A percentile compares a stretch with the other conserved stretches of the same genome.
Conservation (phyloP, 2,329 filamentous ascomycete species). For the Aaosphaeria pasadenensis region DNA sequence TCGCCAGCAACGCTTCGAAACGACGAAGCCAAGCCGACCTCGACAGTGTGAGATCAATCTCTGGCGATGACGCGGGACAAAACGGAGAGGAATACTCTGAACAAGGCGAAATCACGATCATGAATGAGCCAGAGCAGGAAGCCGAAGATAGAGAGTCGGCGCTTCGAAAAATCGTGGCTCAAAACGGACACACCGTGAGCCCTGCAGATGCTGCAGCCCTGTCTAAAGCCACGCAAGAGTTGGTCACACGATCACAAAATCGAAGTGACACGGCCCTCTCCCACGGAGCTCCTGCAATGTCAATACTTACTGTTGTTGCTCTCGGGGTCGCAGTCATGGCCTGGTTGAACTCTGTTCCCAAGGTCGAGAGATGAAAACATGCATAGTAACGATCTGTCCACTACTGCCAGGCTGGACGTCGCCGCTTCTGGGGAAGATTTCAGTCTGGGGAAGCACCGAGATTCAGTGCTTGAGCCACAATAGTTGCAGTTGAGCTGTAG, state of each 20-base stretch:
- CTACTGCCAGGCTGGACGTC: slow-evolving; percentile 4
- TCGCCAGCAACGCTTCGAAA: slow-evolving; percentile 29
- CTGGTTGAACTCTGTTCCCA: slow-evolving; percentile 43
- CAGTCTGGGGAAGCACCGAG: too few relatives aligned
- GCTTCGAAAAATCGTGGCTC: slow-evolving; percentile 12
- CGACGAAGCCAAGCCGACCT: slow-evolving; percentile 23
- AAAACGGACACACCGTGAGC: slow-evolving; percentile 30
- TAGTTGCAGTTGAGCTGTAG: too few relatives aligned
- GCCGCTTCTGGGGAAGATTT: slow-evolving; percentile 8
- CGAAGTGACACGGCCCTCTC: slow-evolving; percentile 26
- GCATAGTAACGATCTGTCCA: neutral
- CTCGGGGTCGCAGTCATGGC: slow-evolving; percentile 41
- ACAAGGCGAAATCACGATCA: slow-evolving; percentile 35
- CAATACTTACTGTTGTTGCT: slow-evolving; percentile 39
- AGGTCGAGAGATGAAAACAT: slow-evolving; percentile 41
- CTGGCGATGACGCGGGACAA: slow-evolving; percentile 12
- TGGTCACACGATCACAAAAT: slow-evolving; percentile 23
- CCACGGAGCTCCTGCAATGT: slow-evolving; percentile 37
- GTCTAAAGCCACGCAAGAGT: slow-evolving; percentile 17
- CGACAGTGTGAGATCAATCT: slow-evolving; percentile 8
- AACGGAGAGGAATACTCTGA: slow-evolving; percentile 21
- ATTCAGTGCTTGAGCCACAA: too few relatives aligned
- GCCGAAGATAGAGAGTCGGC: slow-evolving; percentile 21
- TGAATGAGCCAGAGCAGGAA: slow-evolving; percentile 25
- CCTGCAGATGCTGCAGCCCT: slow-evolving; percentile 13